Conservation (phyloP, 495 filamentous ascomycete genomes). For the Lasiosphaeria hispida region DNA sequence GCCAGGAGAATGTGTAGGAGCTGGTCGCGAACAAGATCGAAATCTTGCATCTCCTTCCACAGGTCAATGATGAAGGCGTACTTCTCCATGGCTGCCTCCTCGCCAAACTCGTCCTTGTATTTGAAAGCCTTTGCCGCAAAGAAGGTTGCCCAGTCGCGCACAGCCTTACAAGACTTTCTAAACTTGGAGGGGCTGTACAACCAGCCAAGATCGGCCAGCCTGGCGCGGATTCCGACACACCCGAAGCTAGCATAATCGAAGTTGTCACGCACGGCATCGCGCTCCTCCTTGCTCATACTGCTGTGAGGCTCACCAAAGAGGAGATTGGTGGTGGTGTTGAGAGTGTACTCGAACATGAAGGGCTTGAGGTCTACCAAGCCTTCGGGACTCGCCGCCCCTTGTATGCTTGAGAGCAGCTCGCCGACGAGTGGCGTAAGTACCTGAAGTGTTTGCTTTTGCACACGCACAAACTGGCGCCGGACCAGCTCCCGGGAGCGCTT, state of each 20-base stretch:
- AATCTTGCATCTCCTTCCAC: constrained; percentile 36
- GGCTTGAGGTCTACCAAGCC: constrained; percentile 48
- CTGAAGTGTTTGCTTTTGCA: constrained; percentile 19
- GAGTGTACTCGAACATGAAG: constrained; percentile 49
- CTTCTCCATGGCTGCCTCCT: constrained; percentile 12
- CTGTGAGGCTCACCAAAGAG: constrained; percentile 46
- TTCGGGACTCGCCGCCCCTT: constrained; percentile 21
- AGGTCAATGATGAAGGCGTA: constrained; percentile 46
- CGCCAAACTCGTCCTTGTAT: constrained; percentile 25
- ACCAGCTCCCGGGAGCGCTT: constrained; percentile 54
- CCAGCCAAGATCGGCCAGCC: constrained; percentile 50
- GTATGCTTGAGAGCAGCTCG: constrained; percentile 38
- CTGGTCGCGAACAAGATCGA: constrained; percentile 49
- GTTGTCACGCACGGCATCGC: constrained; percentile 17
- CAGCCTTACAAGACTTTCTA: constrained; percentile 35
- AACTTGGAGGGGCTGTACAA: constrained; percentile 49
- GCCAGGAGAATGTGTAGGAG: constrained; percentile 51
- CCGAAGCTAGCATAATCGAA: constrained; percentile 32
- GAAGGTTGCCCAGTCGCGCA: constrained; percentile 24
- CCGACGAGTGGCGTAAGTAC: constrained; percentile 38
- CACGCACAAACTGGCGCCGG: constrained; percentile 50
- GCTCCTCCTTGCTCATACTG: constrained; percentile 21
- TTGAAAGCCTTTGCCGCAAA: constrained; percentile 31
- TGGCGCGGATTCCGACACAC: constrained; percentile 29
- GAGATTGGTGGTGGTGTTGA: constrained; percentile 45